Evolutionary conservation across 139 green algal species (phyloP), one percentile per base, ranked within the genome.

Genomic region (Nannochloris sp.): DNA sequence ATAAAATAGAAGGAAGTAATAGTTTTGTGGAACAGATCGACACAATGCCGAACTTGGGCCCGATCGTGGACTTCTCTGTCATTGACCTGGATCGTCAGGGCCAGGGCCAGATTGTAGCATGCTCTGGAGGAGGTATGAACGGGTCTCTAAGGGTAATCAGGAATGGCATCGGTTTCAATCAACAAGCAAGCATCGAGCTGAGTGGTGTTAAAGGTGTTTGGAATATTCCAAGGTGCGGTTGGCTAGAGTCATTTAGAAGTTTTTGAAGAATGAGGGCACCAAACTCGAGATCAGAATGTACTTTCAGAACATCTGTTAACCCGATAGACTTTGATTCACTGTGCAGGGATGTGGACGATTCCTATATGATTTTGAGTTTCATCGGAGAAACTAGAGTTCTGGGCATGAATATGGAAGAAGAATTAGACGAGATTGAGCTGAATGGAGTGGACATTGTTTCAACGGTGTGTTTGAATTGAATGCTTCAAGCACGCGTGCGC

Each of bases 161-260:
- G 43, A 97, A 95, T 65, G 93, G 93, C 57, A 95, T 99, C n/a
- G 93, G 93, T 62, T 90, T 99, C 69, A 86, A 92, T 50, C 86
- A 96, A 70, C 88, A 95, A 67, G 90, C 79, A 2, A 67, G 65
- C n/a, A 77, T 91, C 44, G 85, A 93, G 70, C 75, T 95, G 40
- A 62, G 72, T 16, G 83, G 78, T 48, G 80, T 92, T 27, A 88
- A 92, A 75, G 91, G 91, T 37, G 78, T 96, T 62, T 98, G 92
- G 90, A 87, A 71, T 54, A 72, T 98, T n/a, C 76, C 75, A 51
- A 70, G 61, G 61, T 82, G 34, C 34, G 34, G 8, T 64, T 56
- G 63, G 24, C 11, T 18, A 10, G n/a, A 46, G 8, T 57, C 16
- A 24, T 67, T 29, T 29, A 1, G 27, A 29, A 29, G 3, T 29